phyloP scores from a whole-genome alignment of 2,329 filamentous ascomycete genomes.

The Colletotrichum horii region DNA sequence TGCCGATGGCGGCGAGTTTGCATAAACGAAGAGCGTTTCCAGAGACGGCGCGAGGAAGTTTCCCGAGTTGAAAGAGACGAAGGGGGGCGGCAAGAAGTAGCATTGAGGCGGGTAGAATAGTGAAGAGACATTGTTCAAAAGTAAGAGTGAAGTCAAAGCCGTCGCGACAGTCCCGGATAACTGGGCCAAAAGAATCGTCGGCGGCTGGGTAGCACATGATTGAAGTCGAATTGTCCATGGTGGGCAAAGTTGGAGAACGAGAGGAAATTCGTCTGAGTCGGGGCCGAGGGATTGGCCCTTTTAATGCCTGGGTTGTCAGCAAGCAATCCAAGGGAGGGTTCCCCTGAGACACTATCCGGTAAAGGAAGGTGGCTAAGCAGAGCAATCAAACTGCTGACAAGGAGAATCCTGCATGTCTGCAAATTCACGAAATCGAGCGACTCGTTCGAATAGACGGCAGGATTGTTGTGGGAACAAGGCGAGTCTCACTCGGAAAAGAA shows the following conservation, averaged over 20 bases:
- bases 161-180: slow-evolving; percentile 18
- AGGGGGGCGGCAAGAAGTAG: slow-evolving; percentile 35
- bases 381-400: background rate
- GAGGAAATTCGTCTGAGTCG: fast-evolving
- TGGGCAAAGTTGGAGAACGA: background rate
- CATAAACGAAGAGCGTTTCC: slow-evolving; percentile 26
- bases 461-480: background rate
- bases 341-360: slow-evolving; percentile 5
- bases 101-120: slow-evolving; percentile 32
- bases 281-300: background rate
- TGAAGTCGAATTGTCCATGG: background rate
- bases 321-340: background rate
- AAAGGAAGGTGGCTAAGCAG: slow-evolving; percentile 13
- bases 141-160: slow-evolving; percentile 35
- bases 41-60: slow-evolving; percentile 28
- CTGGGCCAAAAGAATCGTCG: slow-evolving; percentile 29
- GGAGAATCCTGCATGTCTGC: background rate
- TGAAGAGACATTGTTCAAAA: slow-evolving; percentile 33
- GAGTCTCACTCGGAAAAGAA: background rate
- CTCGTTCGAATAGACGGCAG: background rate
- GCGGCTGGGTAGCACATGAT: slow-evolving; percentile 1
- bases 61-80: slow-evolving; percentile 32
- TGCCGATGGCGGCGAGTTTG: slow-evolving; percentile 27
- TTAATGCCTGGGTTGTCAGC: background rate
- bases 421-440: background rate